These are phyloP conservation scores for Brassica napus DNA, from an alignment of 345 rosid genomes.

Conservation along the genomic window DNA sequence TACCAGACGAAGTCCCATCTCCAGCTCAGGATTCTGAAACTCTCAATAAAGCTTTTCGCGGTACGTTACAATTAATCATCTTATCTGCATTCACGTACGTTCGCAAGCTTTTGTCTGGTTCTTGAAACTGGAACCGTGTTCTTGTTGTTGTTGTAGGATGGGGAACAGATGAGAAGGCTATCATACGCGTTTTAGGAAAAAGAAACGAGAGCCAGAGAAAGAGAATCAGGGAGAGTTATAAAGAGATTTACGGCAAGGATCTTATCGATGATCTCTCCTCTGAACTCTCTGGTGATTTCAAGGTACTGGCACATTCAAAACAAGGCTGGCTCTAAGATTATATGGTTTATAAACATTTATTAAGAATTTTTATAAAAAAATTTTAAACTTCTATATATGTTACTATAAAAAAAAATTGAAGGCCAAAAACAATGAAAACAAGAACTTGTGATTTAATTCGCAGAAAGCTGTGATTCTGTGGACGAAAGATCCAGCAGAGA, in stretches of 20 bases:
- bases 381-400: no score
- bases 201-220: slow-evolving; percentile 78
- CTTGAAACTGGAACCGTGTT: neutral
- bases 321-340: no score
- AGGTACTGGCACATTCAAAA: no score
- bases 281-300: slow-evolving; percentile 81
- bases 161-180: slow-evolving; percentile 73
- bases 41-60: slow-evolving; percentile 66
- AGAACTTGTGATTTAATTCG: neutral
- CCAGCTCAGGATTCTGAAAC: slow-evolving; percentile 68
- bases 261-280: slow-evolving; percentile 61
- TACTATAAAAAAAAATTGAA: no score
- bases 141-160: slow-evolving; percentile 46
- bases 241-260: slow-evolving; percentile 55
- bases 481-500: slow-evolving; percentile 76
- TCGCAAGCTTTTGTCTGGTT: neutral
- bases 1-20: slow-evolving; percentile 63
- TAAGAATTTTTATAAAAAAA: no score
- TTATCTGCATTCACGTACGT: neutral
- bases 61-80: no score
- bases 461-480: slow-evolving; percentile 78
- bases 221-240: slow-evolving; percentile 62
- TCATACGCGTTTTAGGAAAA: slow-evolving; percentile 60
- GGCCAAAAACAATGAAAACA: no score
- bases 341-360: no score